These are phyloP conservation scores for Colletotrichum horii DNA, from an alignment of 2,329 filamentous ascomycete genomes.

Conservation along the genomic window DNA sequence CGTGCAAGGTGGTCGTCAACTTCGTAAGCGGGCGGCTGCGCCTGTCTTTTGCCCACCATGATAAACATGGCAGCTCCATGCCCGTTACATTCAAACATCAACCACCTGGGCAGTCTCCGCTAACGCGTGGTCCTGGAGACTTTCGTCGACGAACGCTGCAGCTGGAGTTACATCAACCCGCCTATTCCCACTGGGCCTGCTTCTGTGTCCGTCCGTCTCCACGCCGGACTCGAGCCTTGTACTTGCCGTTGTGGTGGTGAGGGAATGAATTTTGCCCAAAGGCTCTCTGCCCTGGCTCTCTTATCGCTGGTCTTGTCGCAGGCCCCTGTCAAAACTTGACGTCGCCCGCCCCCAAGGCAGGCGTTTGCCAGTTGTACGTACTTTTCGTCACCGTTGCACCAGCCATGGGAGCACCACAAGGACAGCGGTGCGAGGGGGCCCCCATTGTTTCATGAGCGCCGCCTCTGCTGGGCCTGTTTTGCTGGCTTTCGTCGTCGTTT, in stretches of 20 bases:
- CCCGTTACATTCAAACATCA: not conserved
- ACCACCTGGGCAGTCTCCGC: not conserved
- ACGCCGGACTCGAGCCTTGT: not conserved
- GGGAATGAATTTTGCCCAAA: not conserved
- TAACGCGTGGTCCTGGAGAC: not conserved
- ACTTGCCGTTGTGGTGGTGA: not conserved
- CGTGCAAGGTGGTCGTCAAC: not conserved
- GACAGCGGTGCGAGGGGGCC: not conserved
- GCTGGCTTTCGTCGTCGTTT: not conserved
- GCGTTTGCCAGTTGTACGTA: not conserved
- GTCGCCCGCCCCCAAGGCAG: not conserved
- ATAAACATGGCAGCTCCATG: not conserved
- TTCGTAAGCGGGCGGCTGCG: not conserved
- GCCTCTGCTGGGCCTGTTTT: not conserved
- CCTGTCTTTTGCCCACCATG: not conserved
- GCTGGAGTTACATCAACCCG: conserved; percentile 1
- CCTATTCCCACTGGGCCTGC: not conserved
- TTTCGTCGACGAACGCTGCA: conserved; percentile 1
- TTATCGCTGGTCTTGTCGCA: not conserved
- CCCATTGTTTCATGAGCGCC: conserved; percentile 10
- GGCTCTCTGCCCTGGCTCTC: not conserved
- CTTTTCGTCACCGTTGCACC: not conserved
- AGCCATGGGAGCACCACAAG: not conserved
- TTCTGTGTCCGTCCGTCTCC: not conserved
- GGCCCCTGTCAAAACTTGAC: not conserved